phyloP scores from a whole-genome alignment of 2,329 filamentous ascomycete species.

The Fusarium coffeatum region DNA sequence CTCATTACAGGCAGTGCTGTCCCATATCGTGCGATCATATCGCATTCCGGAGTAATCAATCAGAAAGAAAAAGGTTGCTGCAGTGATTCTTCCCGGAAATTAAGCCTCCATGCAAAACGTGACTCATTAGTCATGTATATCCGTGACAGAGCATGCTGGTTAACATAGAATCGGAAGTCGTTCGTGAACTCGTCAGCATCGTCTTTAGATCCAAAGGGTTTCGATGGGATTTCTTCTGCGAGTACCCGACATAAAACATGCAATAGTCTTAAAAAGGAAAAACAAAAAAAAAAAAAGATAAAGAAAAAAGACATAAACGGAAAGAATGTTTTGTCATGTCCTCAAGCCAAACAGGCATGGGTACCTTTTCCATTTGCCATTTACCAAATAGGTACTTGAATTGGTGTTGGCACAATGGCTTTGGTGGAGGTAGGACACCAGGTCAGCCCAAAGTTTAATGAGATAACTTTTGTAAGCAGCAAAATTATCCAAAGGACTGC shows the following conservation, averaged over 20 bases:
- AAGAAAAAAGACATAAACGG: background rate
- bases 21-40: constrained; percentile 48
- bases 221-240: constrained; percentile 46
- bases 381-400: constrained; percentile 3
- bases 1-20: constrained; percentile 54
- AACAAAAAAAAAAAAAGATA: constrained; percentile 14
- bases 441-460: background rate
- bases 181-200: constrained; percentile 54
- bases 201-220: constrained; percentile 45
- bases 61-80: constrained; percentile 43
- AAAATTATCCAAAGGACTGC: constrained; percentile 44
- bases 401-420: constrained; percentile 3
- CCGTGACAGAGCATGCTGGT: constrained; percentile 51
- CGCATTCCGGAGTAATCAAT: constrained; percentile 46
- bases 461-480: background rate
- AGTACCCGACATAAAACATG: constrained; percentile 47
- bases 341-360: background rate
- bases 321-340: constrained; percentile 37
- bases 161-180: constrained; percentile 51
- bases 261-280: constrained; percentile 33
- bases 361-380: constrained; percentile 15
- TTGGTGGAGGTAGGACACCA: background rate
- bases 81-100: constrained; percentile 43
- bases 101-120: constrained; percentile 57
- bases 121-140: constrained; percentile 60